Base-by-base conservation (phyloP, 768 basidiomycete genomes). In the Coprinopsis cinerea region DNA sequence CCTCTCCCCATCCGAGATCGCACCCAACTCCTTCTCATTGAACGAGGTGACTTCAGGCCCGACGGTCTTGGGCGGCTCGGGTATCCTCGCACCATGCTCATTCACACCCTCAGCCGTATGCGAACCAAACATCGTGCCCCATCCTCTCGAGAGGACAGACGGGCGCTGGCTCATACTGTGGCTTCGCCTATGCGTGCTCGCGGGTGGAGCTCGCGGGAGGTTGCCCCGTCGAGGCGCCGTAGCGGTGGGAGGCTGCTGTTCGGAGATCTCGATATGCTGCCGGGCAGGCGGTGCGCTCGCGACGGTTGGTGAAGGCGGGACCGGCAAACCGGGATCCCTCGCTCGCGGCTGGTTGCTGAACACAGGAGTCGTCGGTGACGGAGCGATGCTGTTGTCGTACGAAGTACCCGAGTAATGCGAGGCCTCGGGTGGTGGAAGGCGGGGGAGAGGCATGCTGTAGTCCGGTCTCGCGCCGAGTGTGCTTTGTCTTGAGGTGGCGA, bases 81-180 rank as follows among this genome's bases (percentile, higher is more conserved):
- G 52, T 20, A 64, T 44, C 46, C 47, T 40, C 14, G 47, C 51
- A 24, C 55, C 44, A 36, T 69, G 61, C 59, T 80, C 80, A 44
- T 75, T 74, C 28, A 54, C 55, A n/a, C 56, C 61, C 46, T 58
- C 45, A 34, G 61, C 66, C 48, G 54, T 43, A 35, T 46, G 49
- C 4, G 26, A 65, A 44, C 83, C 81, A 62, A 85, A 82, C 69
- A 83, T 74, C 9, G 76, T 78, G 22, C 76, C 73, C 78, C 82
- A 79, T 2, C 79, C 77, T 37, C 79, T 72, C 17, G 75, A 57
- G 7, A 73, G 58, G 41, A 65, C 66, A 40, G 67, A 70, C 40
- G 87, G 89, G 17, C 88, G 68, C 61, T 90, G 86, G 57, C 84
- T 88, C 64, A 92, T 74, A 59, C 87, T 88, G 62, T 92, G 90